These are phyloP conservation scores for Pythium sukuiense DNA, from an alignment of 352 stramenopile genomes.

Conservation along the genomic window DNA sequence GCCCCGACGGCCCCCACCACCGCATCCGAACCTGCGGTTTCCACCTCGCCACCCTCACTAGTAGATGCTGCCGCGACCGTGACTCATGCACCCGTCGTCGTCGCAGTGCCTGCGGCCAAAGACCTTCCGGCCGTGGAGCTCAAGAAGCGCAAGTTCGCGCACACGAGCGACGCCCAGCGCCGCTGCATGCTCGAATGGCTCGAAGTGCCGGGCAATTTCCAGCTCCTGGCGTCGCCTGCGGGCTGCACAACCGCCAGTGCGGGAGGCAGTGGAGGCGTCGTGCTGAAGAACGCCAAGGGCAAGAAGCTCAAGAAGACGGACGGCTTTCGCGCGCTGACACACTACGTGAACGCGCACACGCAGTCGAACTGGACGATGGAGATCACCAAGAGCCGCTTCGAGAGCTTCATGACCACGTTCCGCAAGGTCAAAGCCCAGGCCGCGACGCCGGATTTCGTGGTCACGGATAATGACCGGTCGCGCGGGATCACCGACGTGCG, in stretches of 20 bases:
- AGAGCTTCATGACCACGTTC: slow-evolving; percentile 54
- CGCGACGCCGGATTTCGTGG: slow-evolving; percentile 15
- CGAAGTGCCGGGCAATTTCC: slow-evolving; percentile 47
- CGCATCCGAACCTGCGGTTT: too few relatives aligned
- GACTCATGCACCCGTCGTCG: not conserved
- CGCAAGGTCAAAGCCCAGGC: slow-evolving; percentile 33
- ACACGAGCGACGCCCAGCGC: slow-evolving; percentile 51
- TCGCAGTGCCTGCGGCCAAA: not conserved
- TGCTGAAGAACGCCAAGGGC: slow-evolving; percentile 10
- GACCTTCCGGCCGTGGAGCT: not conserved
- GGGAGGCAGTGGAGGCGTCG: not conserved
- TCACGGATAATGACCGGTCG: slow-evolving; percentile 26
- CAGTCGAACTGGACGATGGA: slow-evolving; percentile 45
- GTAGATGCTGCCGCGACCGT: too few relatives aligned
- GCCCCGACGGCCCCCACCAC: too few relatives aligned
- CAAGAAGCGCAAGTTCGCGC: slow-evolving; percentile 48
- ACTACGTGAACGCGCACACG: slow-evolving; percentile 46
- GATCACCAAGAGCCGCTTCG: slow-evolving; percentile 52
- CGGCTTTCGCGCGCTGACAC: slow-evolving; percentile 49
- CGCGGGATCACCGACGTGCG: slow-evolving; percentile 15
- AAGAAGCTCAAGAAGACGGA: slow-evolving; percentile 52
- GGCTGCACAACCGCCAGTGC: not conserved
- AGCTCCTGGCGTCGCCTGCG: slow-evolving; percentile 33
- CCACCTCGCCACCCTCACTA: too few relatives aligned
- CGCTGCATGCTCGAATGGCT: slow-evolving; percentile 57